These are phyloP conservation scores for Trametes coccinea DNA, from an alignment of 768 basidiomycete species.

Conservation along the genomic window DNA sequence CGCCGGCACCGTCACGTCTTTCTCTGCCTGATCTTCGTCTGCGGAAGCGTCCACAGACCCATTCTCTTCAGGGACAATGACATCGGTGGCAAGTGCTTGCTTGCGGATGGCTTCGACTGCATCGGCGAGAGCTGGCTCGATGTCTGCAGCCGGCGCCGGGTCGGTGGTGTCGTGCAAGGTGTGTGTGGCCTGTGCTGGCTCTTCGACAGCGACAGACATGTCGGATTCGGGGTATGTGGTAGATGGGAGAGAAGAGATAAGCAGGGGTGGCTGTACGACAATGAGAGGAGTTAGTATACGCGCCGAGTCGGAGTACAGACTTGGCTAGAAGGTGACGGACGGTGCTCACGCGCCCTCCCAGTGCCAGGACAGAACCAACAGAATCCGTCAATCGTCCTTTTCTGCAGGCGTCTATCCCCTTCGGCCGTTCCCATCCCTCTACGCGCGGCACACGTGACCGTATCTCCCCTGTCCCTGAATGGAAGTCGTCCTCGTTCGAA, in stretches of 20 bases:
- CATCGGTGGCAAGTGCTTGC: slow-evolving; percentile 1
- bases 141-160: neutral
- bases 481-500: neutral
- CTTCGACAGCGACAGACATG: slow-evolving; percentile 27
- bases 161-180: slow-evolving; percentile 16
- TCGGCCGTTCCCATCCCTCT: slow-evolving; percentile 17
- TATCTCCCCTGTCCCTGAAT: slow-evolving; percentile 5
- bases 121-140: slow-evolving; percentile 2
- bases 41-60: neutral
- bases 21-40: neutral
- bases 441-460: slow-evolving; percentile 22
- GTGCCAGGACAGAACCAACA: slow-evolving; percentile 16
- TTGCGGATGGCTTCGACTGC: slow-evolving; percentile 4
- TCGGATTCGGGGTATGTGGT: slow-evolving; percentile 1
- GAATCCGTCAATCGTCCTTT: slow-evolving; percentile 23
- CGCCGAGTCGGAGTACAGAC: slow-evolving; percentile 12
- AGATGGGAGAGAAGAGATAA: slow-evolving; percentile 14
- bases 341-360: slow-evolving; percentile 22
- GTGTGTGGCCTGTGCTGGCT: slow-evolving; percentile 17
- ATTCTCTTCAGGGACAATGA: slow-evolving; percentile 5
- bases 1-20: neutral
- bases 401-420: slow-evolving; percentile 7
- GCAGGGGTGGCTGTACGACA: slow-evolving; percentile 14
- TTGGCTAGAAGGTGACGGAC: slow-evolving; percentile 14
- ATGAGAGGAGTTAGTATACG: slow-evolving; percentile 1